Conservation (phyloP, 257 asterid genomes). For the Primulina eburnea region DNA sequence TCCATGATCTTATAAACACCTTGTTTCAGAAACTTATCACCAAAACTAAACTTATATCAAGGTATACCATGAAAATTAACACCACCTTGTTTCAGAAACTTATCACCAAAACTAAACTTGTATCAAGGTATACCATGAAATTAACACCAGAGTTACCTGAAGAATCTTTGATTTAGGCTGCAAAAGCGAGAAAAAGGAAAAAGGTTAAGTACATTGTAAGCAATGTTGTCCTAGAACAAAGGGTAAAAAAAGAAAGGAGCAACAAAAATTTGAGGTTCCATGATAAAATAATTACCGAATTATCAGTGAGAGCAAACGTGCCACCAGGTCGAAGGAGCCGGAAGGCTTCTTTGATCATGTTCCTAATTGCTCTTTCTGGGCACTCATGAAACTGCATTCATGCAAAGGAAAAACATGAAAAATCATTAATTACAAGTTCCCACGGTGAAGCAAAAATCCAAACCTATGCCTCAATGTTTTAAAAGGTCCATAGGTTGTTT, state of each 20-base stretch:
- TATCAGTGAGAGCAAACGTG: conserved; percentile 80
- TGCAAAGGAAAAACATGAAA: conserved; percentile 2
- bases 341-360: conserved; percentile 68
- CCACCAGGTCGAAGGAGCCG: conserved; percentile 90
- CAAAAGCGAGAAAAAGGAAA: conserved; percentile 28
- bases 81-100: too few species aligned
- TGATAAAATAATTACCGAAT: conserved; percentile 54
- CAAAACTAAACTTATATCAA: not conserved
- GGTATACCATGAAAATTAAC: too few species aligned
- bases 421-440: not conserved
- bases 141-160: conserved; percentile 49
- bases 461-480: too few species aligned
- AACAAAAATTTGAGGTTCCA: not conserved
- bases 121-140: not conserved
- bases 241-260: not conserved
- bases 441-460: too few species aligned
- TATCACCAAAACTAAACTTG: not conserved
- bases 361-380: conserved; percentile 82
- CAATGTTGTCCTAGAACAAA: conserved; percentile 12
- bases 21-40: not conserved
- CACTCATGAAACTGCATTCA: conserved; percentile 81
- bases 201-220: conserved; percentile 15
- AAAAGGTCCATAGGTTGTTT: too few species aligned
- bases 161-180: conserved; percentile 98
- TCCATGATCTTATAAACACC: too few species aligned